Conservation (phyloP, 2,329 filamentous ascomycete genomes). For the Bimuria novae-zelandiae region DNA sequence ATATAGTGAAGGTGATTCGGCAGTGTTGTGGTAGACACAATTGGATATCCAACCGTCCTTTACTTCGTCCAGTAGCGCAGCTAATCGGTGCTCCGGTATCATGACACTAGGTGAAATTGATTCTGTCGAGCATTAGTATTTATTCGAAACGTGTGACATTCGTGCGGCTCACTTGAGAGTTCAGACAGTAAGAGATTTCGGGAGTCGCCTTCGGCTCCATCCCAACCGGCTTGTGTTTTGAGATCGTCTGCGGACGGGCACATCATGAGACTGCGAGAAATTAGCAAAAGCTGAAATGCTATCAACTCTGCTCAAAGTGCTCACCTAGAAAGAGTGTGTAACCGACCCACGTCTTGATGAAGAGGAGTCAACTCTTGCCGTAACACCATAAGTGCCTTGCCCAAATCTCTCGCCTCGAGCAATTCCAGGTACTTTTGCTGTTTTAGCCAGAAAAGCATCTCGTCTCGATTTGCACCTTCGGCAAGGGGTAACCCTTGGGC, state of each 20-base stretch:
- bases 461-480: conserved; percentile 72
- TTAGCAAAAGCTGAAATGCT: conserved; percentile 24
- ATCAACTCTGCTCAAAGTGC: conserved; percentile 12
- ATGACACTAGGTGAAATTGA: conserved; percentile 96
- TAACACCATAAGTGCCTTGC: conserved; percentile 77
- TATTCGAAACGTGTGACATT: neutral
- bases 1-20: conserved; percentile 80
- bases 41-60: conserved; percentile 81
- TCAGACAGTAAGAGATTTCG: conserved; percentile 76
- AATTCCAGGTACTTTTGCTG: conserved; percentile 96
- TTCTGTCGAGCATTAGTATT: conserved; percentile 54
- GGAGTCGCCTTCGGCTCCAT: conserved; percentile 76
- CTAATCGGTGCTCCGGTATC: conserved; percentile 90
- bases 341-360: conserved; percentile 73
- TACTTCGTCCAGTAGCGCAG: conserved; percentile 78
- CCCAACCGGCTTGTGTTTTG: conserved; percentile 78
- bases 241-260: conserved; percentile 78
- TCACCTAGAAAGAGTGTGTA: conserved; percentile 80
- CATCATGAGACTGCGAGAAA: conserved; percentile 74
- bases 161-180: conserved; percentile 70
- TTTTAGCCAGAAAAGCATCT: conserved; percentile 85
- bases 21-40: conserved; percentile 88
- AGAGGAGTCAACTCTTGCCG: conserved; percentile 86
- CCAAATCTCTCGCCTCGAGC: conserved; percentile 75
- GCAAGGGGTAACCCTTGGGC: conserved; percentile 70